phyloP scores from a whole-genome alignment of 2,329 filamentous ascomycete species.

The Clarireedia hainanense region DNA sequence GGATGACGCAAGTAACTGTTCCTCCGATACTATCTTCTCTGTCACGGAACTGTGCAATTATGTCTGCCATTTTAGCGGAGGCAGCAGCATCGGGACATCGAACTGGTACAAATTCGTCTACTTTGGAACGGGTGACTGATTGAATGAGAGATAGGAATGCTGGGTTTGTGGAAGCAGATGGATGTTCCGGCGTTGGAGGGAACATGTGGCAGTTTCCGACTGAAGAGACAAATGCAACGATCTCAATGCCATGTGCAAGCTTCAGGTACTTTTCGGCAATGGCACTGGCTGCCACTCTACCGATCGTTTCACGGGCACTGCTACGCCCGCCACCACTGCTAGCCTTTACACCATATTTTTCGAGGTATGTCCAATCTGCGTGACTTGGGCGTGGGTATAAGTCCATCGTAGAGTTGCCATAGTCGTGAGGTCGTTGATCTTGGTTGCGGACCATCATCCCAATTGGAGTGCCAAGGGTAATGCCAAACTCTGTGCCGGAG shows the following conservation, averaged over 20 bases:
- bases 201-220: slow-evolving; percentile 76
- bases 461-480: slow-evolving; percentile 87
- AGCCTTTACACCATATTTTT: slow-evolving; percentile 95
- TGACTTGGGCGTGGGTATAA: slow-evolving; percentile 84
- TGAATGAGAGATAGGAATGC: slow-evolving; percentile 69
- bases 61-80: slow-evolving; percentile 64
- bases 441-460: slow-evolving; percentile 82
- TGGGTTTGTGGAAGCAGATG: slow-evolving; percentile 65
- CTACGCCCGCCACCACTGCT: slow-evolving; percentile 83
- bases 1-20: slow-evolving; percentile 88
- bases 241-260: slow-evolving; percentile 77
- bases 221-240: slow-evolving; percentile 81
- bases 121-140: slow-evolving; percentile 62
- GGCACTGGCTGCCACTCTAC: slow-evolving; percentile 81
- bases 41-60: slow-evolving; percentile 72
- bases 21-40: slow-evolving; percentile 84
- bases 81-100: slow-evolving; percentile 69
- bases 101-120: slow-evolving; percentile 79
- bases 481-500: slow-evolving; percentile 82
- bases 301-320: slow-evolving; percentile 92
- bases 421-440: slow-evolving; percentile 88
- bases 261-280: slow-evolving; percentile 89
- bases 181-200: slow-evolving; percentile 59
- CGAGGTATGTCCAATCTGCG: slow-evolving; percentile 93
- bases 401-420: slow-evolving; percentile 84